These are phyloP conservation scores for Theobroma grandiflorum DNA, from an alignment of 441 rosid species.

Conservation along the genomic window DNA sequence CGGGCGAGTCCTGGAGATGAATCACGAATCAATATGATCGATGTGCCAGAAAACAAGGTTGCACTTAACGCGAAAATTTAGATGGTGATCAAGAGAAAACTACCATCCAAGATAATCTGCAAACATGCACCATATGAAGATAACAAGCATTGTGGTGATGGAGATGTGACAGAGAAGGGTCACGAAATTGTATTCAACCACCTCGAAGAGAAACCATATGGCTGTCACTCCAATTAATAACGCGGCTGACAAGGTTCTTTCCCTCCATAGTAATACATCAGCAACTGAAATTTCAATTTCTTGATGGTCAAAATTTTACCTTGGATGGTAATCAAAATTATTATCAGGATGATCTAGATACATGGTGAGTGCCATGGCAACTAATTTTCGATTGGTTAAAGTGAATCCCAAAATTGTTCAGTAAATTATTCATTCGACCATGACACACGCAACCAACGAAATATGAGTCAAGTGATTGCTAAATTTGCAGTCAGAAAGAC, in stretches of 20 bases:
- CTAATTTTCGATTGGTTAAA: no score
- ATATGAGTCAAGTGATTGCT: no score
- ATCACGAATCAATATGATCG: not conserved
- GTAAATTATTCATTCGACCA: no score
- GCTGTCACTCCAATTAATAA: conserved; percentile 57
- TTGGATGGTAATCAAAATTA: not conserved
- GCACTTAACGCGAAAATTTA: not conserved
- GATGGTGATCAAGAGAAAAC: not conserved
- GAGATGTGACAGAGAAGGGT: conserved; percentile 73
- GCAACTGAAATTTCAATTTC: conserved; percentile 64
- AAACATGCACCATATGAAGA: conserved; percentile 69
- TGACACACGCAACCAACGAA: no score
- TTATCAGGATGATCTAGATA: not conserved
- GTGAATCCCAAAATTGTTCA: no score
- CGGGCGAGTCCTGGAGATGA: conserved; percentile 63
- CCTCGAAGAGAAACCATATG: conserved; percentile 88
- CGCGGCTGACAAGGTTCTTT: conserved; percentile 57
- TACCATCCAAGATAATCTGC: conserved; percentile 75
- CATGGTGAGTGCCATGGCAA: not conserved
- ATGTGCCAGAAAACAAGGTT: not conserved
- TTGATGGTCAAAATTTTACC: not conserved
- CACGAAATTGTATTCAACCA: conserved; percentile 79
- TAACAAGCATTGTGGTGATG: conserved; percentile 70
- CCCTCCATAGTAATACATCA: conserved; percentile 77
- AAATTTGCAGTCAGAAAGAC: no score